Percentiles rank a stretch among this genome's conserved stretches.
phyloP scores from a whole-genome alignment of 768 basidiomycete species.

The Sarcodon sp. region DNA sequence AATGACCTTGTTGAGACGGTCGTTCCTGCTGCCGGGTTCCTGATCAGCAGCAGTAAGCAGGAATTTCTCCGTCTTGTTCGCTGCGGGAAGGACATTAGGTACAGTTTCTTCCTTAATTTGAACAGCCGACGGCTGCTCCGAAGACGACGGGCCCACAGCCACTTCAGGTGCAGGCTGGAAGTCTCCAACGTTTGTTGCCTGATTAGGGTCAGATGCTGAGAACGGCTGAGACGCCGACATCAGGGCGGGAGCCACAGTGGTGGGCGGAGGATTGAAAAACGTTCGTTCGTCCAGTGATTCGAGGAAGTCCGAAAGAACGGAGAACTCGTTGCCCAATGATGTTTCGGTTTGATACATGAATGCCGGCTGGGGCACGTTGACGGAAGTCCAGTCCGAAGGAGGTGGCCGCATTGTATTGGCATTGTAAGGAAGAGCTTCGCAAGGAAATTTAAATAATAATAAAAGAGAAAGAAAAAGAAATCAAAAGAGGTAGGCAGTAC shows the following conservation, averaged over 20 bases:
- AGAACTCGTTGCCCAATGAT: slow-evolving; percentile 63
- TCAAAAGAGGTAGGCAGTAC: background rate
- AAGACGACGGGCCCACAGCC: slow-evolving; percentile 7
- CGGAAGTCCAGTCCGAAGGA: background rate
- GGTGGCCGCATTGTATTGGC: too few relatives aligned
- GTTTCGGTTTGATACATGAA: slow-evolving; percentile 64
- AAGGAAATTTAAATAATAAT: background rate
- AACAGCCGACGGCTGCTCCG: slow-evolving; percentile 6
- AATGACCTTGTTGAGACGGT: slow-evolving; percentile 84
- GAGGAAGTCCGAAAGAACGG: slow-evolving; percentile 79
- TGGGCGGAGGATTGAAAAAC: slow-evolving; percentile 51
- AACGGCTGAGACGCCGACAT: slow-evolving; percentile 19
- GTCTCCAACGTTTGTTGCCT: background rate
- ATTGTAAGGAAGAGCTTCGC: too few relatives aligned
- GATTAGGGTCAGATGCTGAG: slow-evolving; percentile 3
- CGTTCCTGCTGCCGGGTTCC: slow-evolving; percentile 79
- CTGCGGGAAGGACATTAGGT: slow-evolving; percentile 49
- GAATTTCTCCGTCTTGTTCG: slow-evolving; percentile 79
- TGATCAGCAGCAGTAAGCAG: slow-evolving; percentile 92
- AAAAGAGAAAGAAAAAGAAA: slow-evolving; percentile 3
- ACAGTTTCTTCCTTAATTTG: slow-evolving; percentile 24
- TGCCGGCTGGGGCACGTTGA: slow-evolving; percentile 30
- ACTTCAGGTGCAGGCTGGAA: slow-evolving; percentile 11
- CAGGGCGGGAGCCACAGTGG: slow-evolving; percentile 33
- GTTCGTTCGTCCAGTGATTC: slow-evolving; percentile 79